Percentiles rank a stretch among this genome's conserved stretches.
Evolutionary conservation across 2,329 filamentous ascomycete genomes (phyloP).

Genomic region (Calonectria pauciramosa): DNA sequence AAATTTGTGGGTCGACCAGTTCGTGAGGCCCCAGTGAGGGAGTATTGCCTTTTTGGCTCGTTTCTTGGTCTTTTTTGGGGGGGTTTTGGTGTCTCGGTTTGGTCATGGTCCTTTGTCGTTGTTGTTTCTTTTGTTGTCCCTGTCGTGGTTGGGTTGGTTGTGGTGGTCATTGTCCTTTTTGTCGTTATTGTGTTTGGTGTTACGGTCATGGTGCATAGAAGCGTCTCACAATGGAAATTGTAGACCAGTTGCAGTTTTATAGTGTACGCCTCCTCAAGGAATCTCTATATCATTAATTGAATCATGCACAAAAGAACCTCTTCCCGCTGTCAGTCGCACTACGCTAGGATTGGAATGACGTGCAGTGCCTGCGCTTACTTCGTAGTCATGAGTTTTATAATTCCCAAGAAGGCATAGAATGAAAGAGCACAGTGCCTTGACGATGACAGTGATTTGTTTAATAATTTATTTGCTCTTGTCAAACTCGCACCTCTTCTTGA

Average conservation of each 20-base stretch:
- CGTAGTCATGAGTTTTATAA: not conserved
- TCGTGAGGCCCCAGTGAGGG: not conserved
- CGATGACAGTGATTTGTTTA: not conserved
- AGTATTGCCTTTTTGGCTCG: not conserved
- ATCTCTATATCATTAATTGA: too few relatives aligned
- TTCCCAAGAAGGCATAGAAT: not conserved
- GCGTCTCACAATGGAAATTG: too few relatives aligned
- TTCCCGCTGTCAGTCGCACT: too few relatives aligned
- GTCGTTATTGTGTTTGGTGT: too few relatives aligned
- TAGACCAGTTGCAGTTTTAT: too few relatives aligned
- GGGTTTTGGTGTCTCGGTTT: not conserved
- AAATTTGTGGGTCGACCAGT: not conserved
- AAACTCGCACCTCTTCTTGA: not conserved
- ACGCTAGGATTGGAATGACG: not conserved
- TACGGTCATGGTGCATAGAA: not conserved
- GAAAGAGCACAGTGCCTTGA: not conserved
- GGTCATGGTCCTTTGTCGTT: not conserved
- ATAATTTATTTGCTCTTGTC: too few relatives aligned
- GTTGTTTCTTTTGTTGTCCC: not conserved
- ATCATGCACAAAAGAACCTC: too few relatives aligned
- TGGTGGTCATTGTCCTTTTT: not conserved
- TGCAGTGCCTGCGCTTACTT: not conserved
- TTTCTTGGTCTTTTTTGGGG: too few relatives aligned
- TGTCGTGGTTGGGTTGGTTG: too few relatives aligned
- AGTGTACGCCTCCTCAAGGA: too few relatives aligned